These are phyloP conservation scores for Gossypium lobatum DNA, from an alignment of 441 rosid species.

Conservation along the genomic window DNA sequence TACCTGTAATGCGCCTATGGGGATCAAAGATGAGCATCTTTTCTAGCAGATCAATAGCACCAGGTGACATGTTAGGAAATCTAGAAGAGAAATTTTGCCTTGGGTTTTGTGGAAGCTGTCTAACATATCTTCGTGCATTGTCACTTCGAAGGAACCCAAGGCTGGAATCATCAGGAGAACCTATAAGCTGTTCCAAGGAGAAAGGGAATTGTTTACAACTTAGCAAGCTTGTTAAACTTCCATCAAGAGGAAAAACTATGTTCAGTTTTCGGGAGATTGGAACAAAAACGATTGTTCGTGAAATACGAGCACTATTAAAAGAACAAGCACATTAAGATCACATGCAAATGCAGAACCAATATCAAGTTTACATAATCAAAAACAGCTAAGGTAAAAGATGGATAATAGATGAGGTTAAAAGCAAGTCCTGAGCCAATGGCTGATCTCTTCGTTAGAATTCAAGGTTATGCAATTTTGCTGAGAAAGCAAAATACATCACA, in stretches of 20 bases:
- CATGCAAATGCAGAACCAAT: background rate
- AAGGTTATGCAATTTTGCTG: background rate
- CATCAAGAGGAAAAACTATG: background rate
- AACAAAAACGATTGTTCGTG: background rate
- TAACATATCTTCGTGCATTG: conserved; percentile 85
- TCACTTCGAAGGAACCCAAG: conserved; percentile 89
- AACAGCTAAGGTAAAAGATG: too few species aligned
- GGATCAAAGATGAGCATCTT: conserved; percentile 96
- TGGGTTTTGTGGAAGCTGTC: conserved; percentile 90
- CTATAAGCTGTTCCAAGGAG: conserved; percentile 58
- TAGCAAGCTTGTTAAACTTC: conserved; percentile 7
- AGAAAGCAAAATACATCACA: background rate
- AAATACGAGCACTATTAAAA: background rate
- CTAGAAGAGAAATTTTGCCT: conserved; percentile 66
- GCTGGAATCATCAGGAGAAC: conserved; percentile 91
- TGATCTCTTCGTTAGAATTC: too few species aligned
- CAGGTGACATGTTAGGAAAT: conserved; percentile 68
- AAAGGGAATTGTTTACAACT: background rate
- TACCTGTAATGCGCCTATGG: conserved; percentile 86
- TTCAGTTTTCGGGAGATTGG: background rate
- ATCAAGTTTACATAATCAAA: too few species aligned
- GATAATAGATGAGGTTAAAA: background rate
- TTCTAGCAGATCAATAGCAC: conserved; percentile 77
- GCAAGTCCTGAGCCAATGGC: too few species aligned
- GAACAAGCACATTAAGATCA: background rate